phyloP scores from a whole-genome alignment of 2,329 filamentous ascomycete genomes.

The Beauveria bassiana region DNA sequence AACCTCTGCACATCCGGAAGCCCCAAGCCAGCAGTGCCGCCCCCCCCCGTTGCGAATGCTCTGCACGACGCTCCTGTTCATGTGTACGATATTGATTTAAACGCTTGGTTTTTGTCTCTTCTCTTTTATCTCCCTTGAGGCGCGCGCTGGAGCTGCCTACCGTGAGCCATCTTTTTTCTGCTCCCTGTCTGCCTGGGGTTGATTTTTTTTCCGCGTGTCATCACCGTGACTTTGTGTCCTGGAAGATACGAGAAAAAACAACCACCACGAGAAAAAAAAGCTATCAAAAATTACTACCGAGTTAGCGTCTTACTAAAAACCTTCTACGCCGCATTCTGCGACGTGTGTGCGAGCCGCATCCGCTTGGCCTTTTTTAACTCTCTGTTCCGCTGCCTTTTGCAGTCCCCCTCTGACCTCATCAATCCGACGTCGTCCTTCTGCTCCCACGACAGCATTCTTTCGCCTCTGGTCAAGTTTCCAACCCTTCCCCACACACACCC shows the following conservation, averaged over 20 bases:
- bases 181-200: neutral
- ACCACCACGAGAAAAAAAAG: neutral
- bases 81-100: slow-evolving; percentile 14
- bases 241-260: neutral
- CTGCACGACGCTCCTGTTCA: neutral
- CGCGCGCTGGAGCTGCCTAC: neutral
- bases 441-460: slow-evolving; percentile 11
- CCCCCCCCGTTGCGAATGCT: neutral
- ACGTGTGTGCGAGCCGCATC: neutral
- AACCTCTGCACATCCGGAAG: neutral
- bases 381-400: neutral
- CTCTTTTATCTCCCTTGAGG: neutral
- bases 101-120: slow-evolving; percentile 12
- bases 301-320: slow-evolving; percentile 2
- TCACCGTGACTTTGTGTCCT: neutral
- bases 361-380: neutral
- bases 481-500: slow-evolving; percentile 23
- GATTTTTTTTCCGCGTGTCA: neutral
- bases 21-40: neutral
- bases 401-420: slow-evolving; percentile 33
- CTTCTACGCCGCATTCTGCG: neutral
- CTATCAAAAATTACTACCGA: neutral
- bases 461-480: slow-evolving; percentile 13
- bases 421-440: slow-evolving; percentile 19
- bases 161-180: neutral